A percentile compares a stretch with the other conserved stretches of the same genome.
phyloP scores from a whole-genome alignment of 2,329 filamentous ascomycete genomes.

The Aschersonia sp. region DNA sequence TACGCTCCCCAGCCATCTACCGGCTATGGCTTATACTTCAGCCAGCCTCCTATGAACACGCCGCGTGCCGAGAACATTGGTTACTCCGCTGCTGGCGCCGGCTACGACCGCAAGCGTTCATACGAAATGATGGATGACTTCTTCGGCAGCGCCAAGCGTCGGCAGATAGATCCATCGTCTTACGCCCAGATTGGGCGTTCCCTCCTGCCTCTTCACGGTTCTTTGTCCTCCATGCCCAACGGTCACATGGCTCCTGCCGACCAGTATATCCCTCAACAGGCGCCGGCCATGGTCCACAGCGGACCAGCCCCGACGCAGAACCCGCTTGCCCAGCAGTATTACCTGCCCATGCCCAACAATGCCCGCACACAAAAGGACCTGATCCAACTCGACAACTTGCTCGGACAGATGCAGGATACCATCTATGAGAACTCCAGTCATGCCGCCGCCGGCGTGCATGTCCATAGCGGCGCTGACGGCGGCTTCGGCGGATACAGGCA shows the following conservation, averaged over 20 bases:
- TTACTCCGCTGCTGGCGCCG: conserved; percentile 29
- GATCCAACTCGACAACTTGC: conserved; percentile 82
- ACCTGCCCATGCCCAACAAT: conserved; percentile 67
- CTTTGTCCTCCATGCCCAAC: conserved; percentile 44
- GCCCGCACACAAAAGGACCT: conserved; percentile 88
- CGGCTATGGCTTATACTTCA: conserved; percentile 67
- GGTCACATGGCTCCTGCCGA: conserved; percentile 27
- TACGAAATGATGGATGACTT: conserved; percentile 86
- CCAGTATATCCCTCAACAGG: conserved; percentile 37
- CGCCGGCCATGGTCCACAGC: conserved; percentile 34
- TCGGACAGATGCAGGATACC: conserved; percentile 91
- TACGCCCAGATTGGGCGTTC: conserved; percentile 86
- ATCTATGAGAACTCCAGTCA: conserved; percentile 87
- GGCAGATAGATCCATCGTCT: conserved; percentile 76
- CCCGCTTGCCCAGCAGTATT: conserved; percentile 53
- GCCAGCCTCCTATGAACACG: conserved; percentile 42
- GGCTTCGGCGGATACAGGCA: conserved; percentile 41
- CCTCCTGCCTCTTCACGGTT: conserved; percentile 64
- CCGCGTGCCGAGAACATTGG: conserved; percentile 45
- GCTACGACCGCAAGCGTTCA: conserved; percentile 69
- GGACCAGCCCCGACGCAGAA: conserved; percentile 44
- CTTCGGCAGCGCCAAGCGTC: conserved; percentile 83
- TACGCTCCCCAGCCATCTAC: conserved; percentile 40
- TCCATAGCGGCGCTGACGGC: conserved; percentile 59
- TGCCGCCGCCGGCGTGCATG: conserved; percentile 64